These are phyloP conservation scores for Malassezia sympodialis DNA, from an alignment of 1,284 basidiomycete species.

Conservation along the genomic window DNA sequence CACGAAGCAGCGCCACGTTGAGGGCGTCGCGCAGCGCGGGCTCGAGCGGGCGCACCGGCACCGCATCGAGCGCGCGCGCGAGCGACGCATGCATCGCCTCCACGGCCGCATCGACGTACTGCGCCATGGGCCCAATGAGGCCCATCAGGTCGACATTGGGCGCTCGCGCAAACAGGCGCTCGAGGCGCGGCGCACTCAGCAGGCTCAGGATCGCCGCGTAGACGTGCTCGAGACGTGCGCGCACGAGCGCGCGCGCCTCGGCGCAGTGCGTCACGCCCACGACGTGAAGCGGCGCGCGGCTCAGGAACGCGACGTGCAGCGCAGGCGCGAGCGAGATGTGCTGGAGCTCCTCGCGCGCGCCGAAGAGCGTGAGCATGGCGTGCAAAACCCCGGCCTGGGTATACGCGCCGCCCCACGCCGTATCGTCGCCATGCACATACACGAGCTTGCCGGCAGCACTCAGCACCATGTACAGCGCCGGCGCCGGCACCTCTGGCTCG, in stretches of 20 bases:
- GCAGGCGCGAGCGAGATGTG: conserved; percentile 26
- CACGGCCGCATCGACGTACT: conserved; percentile 28
- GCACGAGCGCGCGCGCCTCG: conserved; percentile 79
- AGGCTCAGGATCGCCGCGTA: conserved; percentile 84
- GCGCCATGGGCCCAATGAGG: conserved; percentile 62
- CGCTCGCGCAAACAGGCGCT: conserved; percentile 71
- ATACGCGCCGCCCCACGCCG: neutral
- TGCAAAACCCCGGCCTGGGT: conserved; percentile 85
- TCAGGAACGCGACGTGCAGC: conserved; percentile 70
- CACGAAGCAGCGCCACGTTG: neutral
- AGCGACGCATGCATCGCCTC: conserved; percentile 25
- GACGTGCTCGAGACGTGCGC: conserved; percentile 84
- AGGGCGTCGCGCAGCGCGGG: conserved; percentile 47
- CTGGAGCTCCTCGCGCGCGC: conserved; percentile 33
- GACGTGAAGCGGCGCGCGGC: conserved; percentile 78
- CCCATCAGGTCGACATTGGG: conserved; percentile 84
- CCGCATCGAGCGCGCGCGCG: conserved; percentile 53
- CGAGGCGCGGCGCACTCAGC: conserved; percentile 71
- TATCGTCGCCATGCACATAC: neutral
- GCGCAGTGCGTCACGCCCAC: conserved; percentile 81
- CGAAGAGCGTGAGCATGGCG: conserved; percentile 67
- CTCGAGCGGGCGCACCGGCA: conserved; percentile 70
- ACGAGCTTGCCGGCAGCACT: conserved; percentile 6
- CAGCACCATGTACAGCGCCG: conserved; percentile 8
- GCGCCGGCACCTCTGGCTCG: neutral